Evolutionary conservation across 352 stramenopile genomes (phyloP), one percentile per base, ranked within the genome.

Genomic region (Phytophthora constricta): DNA sequence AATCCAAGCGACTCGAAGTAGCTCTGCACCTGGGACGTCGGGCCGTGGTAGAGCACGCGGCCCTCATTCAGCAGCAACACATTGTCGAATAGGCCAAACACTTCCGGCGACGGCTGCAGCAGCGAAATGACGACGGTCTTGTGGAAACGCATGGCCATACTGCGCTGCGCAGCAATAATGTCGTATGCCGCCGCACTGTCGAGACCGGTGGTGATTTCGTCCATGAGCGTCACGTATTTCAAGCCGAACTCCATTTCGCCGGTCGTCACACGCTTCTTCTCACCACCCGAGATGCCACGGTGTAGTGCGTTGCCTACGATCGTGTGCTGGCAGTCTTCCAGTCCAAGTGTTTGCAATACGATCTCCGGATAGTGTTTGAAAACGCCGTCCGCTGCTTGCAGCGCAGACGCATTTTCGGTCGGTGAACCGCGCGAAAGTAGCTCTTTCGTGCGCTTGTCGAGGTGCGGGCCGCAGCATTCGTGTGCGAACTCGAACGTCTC

Each of bases 41-140:
- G 54, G 82, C 76, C 60, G 96, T 76, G 76, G 72, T 97, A 99
- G 46, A 98, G 82, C 19, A 98, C 75, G 17, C 83, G 69, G 31
- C 96, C 95, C 19, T 96, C 79, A 69, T 92, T 92, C 20, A 99
- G 65, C n/a, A 99, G 41, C 31, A 98, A 84, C 16, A 98, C 69
- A 58, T 98, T 87, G 71, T 99, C 96, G 67, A 99, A 98, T 17
- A 98, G 76, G 20, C 79, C 84, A 27, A 97, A 93, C 9, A 97
- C 91, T 76, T 98, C 95, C 10, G 96, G 96, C 16, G 95, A 86
- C 26, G 96, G 95, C 75, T 98, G 81, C 19, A 98, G 70, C 19
- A 98, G 75, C 8, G 88, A 91, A 16, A 98, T 82, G 31, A 95
- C 74, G 17, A 79, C 61, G 1, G 82, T 90, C 50, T 80, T 76